Evolutionary conservation across 345 rosid species (phyloP), one percentile per base, ranked within the genome.

Genomic region (Viola odorata): DNA sequence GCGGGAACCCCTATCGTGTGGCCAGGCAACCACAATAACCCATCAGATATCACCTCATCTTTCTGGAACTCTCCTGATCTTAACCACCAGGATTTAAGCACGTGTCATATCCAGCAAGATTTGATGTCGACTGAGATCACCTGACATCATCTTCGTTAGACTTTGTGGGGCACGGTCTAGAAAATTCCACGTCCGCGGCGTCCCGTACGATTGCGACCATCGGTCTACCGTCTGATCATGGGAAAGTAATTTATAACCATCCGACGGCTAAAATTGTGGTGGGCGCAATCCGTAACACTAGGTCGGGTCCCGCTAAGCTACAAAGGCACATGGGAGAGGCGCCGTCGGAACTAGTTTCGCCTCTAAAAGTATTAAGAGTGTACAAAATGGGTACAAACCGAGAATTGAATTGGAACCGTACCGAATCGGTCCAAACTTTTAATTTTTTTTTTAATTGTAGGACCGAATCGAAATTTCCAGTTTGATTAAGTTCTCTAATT

Each of bases 181-280:
- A 74, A 69, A 45, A 45, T 63, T 66, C 75, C 75, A 63, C 70
- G 67, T 45, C 36, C 9, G 42, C 63, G 45, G 4, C 7, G 9
- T 57, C 9, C 49, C 51, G 42, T 7, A 15, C 3, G 67, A 17
- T 55, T 12, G n/a, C n/a, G n/a, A n/a, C n/a, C n/a, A n/a, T n/a
- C n/a, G n/a, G n/a, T n/a, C n/a, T n/a, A n/a, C n/a, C n/a, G n/a
- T n/a, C n/a, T n/a, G n/a, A n/a, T 51, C 37, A 16, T 40, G 6
- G 14, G 42, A 14, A 23, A 17, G 40, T 41, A 13, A 50, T 40
- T 13, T 23, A 10, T 0, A 3, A 17, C n/a, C n/a, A n/a, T n/a
- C n/a, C n/a, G n/a, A 41, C 32, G 68, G 74, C 57, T 41, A 23
- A 41, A 7, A 72, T 63, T 13, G 55, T 50, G 68, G 60, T 79